Evolutionary conservation across 331 rosid genomes (phyloP).

Genomic region (Erythrophleum ivorense): DNA sequence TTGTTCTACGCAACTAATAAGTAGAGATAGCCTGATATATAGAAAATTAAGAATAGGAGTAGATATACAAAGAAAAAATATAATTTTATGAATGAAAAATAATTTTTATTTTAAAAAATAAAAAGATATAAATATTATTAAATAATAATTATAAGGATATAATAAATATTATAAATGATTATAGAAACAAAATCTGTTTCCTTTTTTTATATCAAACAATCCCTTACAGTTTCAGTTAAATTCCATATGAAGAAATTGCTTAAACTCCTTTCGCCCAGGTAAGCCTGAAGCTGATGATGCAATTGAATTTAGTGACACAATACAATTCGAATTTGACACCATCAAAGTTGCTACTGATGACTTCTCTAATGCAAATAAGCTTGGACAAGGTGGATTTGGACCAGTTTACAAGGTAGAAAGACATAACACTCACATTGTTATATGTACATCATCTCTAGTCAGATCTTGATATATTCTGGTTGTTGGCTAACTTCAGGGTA

Average conservation of each 20-base stretch:
- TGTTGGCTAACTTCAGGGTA: constrained; percentile 22
- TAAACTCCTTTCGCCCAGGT: not conserved
- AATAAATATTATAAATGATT: too few species aligned
- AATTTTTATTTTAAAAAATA: too few species aligned
- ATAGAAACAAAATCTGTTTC: too few species aligned
- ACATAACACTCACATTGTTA: not conserved
- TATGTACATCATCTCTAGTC: not conserved
- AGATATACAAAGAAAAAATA: too few species aligned
- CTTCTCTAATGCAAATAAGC: constrained; percentile 51
- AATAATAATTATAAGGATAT: too few species aligned
- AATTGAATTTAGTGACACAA: constrained; percentile 7
- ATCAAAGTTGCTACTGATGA: constrained; percentile 50
- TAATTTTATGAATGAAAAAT: too few species aligned
- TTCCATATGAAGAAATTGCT: not conserved
- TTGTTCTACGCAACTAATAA: not conserved
- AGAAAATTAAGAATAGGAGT: too few species aligned
- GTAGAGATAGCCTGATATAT: too few species aligned
- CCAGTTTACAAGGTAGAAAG: constrained; percentile 47
- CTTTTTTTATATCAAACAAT: too few species aligned
- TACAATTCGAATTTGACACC: constrained; percentile 45
- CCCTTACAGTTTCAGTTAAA: not conserved
- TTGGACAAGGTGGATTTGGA: constrained; percentile 66
- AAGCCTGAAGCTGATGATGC: constrained; percentile 25
- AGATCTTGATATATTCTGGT: not conserved
- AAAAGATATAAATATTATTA: too few species aligned